Evolutionary conservation across 179 eudicot species (phyloP).

Genomic region (Silene coronaria): DNA sequence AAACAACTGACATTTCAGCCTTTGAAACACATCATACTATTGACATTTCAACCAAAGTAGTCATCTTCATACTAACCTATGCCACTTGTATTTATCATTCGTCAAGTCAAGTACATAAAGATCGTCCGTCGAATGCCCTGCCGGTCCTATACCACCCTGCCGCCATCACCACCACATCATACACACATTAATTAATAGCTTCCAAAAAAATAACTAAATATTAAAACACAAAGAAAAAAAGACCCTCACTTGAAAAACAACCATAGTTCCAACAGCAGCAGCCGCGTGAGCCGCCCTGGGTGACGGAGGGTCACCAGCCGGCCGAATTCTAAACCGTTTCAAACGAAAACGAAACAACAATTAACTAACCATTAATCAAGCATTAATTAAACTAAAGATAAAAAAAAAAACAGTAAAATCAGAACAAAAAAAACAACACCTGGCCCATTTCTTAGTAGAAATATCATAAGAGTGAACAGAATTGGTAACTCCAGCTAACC

Average conservation of each 20-base stretch:
- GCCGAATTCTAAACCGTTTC: conserved; percentile 45
- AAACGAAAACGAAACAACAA: too few relatives aligned
- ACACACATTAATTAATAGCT: conserved; percentile 16
- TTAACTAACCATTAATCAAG: not conserved
- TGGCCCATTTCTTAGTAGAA: conserved; percentile 75
- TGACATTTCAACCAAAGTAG: not conserved
- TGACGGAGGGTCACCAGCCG: conserved; percentile 94
- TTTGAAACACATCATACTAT: not conserved
- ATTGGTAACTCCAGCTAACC: conserved; percentile 89
- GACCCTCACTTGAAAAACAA: conserved; percentile 83
- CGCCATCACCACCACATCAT: conserved; percentile 22
- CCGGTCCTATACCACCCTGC: conserved; percentile 97
- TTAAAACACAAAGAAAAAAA: not conserved
- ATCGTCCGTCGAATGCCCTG: conserved; percentile 97
- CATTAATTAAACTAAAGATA: not conserved
- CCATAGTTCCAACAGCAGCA: conserved; percentile 97
- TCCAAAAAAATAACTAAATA: not conserved
- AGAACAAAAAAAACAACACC: conserved; percentile 24
- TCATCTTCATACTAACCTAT: conserved; percentile 41
- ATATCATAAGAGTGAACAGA: conserved; percentile 78
- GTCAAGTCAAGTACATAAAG: conserved; percentile 82
- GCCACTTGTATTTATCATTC: conserved; percentile 96
- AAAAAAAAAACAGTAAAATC: not conserved
- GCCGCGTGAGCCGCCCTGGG: conserved; percentile 97
- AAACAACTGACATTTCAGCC: conserved; percentile 3